Base-by-base conservation (phyloP, 345 rosid species). In the Turnera subulata region DNA sequence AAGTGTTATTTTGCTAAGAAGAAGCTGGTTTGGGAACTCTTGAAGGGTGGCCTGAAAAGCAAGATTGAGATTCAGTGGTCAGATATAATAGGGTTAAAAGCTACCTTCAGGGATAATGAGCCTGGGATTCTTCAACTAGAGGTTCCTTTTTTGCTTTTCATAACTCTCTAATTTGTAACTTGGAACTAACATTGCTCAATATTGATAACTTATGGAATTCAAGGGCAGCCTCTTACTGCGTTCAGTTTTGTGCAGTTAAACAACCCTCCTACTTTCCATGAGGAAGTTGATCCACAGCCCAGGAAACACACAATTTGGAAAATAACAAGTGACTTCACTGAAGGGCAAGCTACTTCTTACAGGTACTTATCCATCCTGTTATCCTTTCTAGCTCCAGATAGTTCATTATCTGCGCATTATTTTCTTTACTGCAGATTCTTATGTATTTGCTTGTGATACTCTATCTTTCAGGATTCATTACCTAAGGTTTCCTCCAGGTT, bases 1-100 rank as follows among this genome's bases (percentile, higher is more conserved):
- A 90, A 90, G 63, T 69, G 80, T 23, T 82, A 82, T 50, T 87
- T 67, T 63, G 78, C 86, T 1, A 87, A 75, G 52, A 70, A 38
- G 43, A 87, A 63, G 64, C 48, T 87, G 65, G 80, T 87, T 1
- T 87, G 97, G 97, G 89, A 90, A 40, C 23, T 74, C 40, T 65
- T 84, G 29, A 58, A 62, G 14, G 12, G 54, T 0, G 60, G 56
- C 2, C 64, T 70, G 24, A 86, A 83, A 59, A 72, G 64, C 29
- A 78, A 74, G 68, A 55, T 79, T 40, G 77, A 79, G 53, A 64
- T 76, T 39, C 63, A 50, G 21, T 75, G 80, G 83, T 47, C 35
- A 18, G 67, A 75, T 46, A 66, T 79, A 22, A 55, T 66, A 1
- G 78, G 69, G 43, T 42, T 79, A 12, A 48, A 56, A 43, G 69